Evolutionary conservation across 2,329 filamentous ascomycete species (phyloP), one percentile per base, ranked within the genome.

Genomic region (Colletotrichum nymphaeae): DNA sequence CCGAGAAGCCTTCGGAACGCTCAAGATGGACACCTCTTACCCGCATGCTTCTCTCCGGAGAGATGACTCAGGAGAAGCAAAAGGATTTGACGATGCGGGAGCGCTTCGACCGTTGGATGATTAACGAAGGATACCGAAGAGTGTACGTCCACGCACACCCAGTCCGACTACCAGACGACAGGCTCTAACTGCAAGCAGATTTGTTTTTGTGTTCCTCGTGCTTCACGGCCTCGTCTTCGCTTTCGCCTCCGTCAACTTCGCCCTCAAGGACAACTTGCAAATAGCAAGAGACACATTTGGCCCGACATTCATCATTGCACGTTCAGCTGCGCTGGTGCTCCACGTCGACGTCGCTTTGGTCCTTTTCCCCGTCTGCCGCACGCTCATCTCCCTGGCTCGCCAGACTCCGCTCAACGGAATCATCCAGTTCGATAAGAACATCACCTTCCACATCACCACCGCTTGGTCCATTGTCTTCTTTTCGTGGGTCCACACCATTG

Each of bases 381-480:
- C 94, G 14, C 89, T 97, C 77, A 95, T 97, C 79, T 97, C 94
- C 66, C 89, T 96, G 75, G 89, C 92, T 65, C 90, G 94, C 75
- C 93, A 94, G 80, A 97, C 94, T 7, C 93, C 94, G 8, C 87
- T 97, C 69, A 95, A 96, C 82, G 93, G 94, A 77, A 94, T 97
- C 80, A 93, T 97, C 76, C 94, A 95, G 77, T 95, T 97, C 83
- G 93, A 95, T 85, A 95, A 95, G 87, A 95, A 95, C 84, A 95
- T 95, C 81, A 94, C 93, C 57, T 96, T 97, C 84, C 94, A 97
- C 86, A 96, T 94, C 84, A 91, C 89, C 62, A 94, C 93, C 30
- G 94, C 93, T 6, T 97, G 94, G 93, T 95, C 94, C 28, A 95
- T 97, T 78, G 92, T 97, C 76, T 95, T 96, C 84, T 97, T 94